Percentiles rank a stretch among this genome's conserved stretches.
Conservation (phyloP, 805 yeast genomes). For the Scheffersomyces coipomensis region DNA sequence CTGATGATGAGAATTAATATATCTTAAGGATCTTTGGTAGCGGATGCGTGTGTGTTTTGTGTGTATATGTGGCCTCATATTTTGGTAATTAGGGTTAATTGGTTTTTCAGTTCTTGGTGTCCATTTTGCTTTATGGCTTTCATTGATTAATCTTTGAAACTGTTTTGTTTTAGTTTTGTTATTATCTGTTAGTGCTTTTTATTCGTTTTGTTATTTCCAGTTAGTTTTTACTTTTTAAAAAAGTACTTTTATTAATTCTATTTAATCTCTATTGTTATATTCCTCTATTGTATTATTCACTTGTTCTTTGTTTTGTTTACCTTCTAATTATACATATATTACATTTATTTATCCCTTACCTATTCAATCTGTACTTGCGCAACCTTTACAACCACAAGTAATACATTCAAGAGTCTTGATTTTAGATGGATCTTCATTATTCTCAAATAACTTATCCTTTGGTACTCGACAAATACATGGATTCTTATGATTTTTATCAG, state of each 20-base stretch:
- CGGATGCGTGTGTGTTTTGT: too few relatives aligned
- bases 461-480: constrained; percentile 89
- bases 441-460: constrained; percentile 44
- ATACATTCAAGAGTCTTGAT: constrained; percentile 50
- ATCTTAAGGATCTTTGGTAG: too few relatives aligned
- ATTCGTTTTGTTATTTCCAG: background rate
- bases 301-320: too few relatives aligned
- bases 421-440: constrained; percentile 18
- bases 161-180: too few relatives aligned
- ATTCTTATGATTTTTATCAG: constrained; percentile 57
- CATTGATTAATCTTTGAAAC: too few relatives aligned
- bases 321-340: too few relatives aligned
- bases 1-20: constrained; percentile 5
- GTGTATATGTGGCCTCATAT: too few relatives aligned
- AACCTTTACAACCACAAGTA: constrained; percentile 84
- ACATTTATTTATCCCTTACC: too few relatives aligned
- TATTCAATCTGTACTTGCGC: constrained; percentile 79
- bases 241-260: background rate
- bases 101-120: too few relatives aligned
- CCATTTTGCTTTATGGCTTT: background rate
- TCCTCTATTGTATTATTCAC: too few relatives aligned
- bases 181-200: too few relatives aligned
- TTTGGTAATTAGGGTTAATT: too few relatives aligned
- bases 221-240: background rate
- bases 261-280: constrained; percentile 4